Base-by-base conservation (phyloP, 2,329 filamentous ascomycete genomes). In the Pyrenochaeta sp. region DNA sequence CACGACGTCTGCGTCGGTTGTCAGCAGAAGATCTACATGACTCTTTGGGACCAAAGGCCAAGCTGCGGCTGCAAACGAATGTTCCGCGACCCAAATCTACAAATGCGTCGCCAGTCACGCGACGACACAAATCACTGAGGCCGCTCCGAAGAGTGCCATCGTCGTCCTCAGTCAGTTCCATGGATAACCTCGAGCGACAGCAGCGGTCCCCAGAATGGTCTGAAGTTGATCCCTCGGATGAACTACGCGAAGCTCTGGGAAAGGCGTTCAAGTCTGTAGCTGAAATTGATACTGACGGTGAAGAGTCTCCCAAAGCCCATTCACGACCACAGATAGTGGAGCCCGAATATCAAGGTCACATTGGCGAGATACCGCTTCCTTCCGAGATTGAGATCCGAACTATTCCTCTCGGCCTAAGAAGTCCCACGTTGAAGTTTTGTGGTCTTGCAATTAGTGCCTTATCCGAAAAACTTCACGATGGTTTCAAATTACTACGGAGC, bases 321-420 rank as follows among this genome's bases (percentile, higher is more conserved):
- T 20, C 55, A 2, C 15, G 64, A 10, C 63, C 64, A 11, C 45
- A 21, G 14, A 62, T 67, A 17, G 49, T 65, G 30, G 59, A 66
- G 11, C 56, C 67, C 1, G 12, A 46, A 0, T 32, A 51, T 5
- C 42, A 52, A 21, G 46, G 53, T 9, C 37, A 55, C 3, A 36
- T 64, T 23, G 67, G 66, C 33, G 55, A 66, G n/a, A 64, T 68
- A 36, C 32, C 56, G 15, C 47, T 71, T 9, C 64, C 66, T 7
- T 50, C 62, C 7, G 59, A 58, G n/a, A 32, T 62, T 2, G 68
- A 71, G 36, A 58, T 69, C 20, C 46, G 65, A 12, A 54, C 57
- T 7, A 33, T 53, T 2, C 59, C 61, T 35, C 9, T 32, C 15
- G 27, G n/a, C n/a, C 30, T 36, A n/a, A 40, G 41, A 33, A 63